Evolutionary conservation across 306 rosid species (phyloP).

Genomic region (Acacia confusa): DNA sequence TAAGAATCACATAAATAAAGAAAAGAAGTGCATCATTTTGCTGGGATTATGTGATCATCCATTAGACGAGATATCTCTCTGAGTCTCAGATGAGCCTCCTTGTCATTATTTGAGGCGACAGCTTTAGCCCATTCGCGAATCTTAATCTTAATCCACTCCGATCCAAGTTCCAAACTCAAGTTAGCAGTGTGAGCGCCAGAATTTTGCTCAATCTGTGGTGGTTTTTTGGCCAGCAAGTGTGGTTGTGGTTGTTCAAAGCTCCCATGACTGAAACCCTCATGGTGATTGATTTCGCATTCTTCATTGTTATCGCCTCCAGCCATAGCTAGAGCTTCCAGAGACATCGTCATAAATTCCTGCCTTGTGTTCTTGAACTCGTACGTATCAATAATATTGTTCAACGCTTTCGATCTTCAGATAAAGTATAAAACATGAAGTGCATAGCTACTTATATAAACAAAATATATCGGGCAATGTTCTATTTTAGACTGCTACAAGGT

Average conservation of each 20-base stretch:
- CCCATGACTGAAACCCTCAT: slow-evolving; percentile 34
- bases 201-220: neutral
- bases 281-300: neutral
- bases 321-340: slow-evolving; percentile 38
- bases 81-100: slow-evolving; percentile 25
- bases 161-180: neutral
- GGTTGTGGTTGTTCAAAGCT: slow-evolving; percentile 19
- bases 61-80: slow-evolving; percentile 36
- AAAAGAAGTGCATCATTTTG: neutral
- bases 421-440: neutral
- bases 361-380: neutral
- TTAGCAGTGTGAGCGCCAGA: neutral
- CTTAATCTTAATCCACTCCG: slow-evolving; percentile 40
- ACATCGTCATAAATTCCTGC: neutral
- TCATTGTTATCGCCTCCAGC: slow-evolving; percentile 38
- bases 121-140: slow-evolving; percentile 54
- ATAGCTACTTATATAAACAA: neutral
- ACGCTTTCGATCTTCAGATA: neutral
- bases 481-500: neutral
- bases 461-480: neutral
- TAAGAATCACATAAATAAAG: neutral
- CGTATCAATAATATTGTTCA: neutral
- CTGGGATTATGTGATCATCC: slow-evolving; percentile 14
- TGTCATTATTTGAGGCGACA: slow-evolving; percentile 42
- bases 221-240: slow-evolving; percentile 7